phyloP scores from a whole-genome alignment of 2,329 filamentous ascomycete genomes.

The Hypomyces rosellus region DNA sequence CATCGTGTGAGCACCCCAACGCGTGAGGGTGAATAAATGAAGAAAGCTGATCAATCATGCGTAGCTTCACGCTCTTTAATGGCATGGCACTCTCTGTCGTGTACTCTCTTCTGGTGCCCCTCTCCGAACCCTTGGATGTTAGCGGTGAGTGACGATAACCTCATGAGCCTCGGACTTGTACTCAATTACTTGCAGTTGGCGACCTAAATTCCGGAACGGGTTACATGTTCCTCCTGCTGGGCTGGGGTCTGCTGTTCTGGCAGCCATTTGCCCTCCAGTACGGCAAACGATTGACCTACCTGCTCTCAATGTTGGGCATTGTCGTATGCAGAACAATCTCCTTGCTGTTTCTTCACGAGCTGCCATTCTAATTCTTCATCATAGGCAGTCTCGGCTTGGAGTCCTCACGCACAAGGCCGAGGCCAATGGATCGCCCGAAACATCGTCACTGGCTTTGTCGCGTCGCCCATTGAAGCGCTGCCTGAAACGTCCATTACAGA shows the following conservation, averaged over 20 bases:
- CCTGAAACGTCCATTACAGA: conserved; percentile 40
- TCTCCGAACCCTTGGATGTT: conserved; percentile 26
- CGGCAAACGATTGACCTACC: conserved; percentile 35
- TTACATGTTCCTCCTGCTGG: conserved; percentile 38
- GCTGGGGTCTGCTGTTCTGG: conserved; percentile 41
- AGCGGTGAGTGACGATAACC: conserved; percentile 12
- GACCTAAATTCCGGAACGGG: conserved; percentile 35
- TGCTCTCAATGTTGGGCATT: conserved; percentile 28
- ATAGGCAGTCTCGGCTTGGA: conserved; percentile 15
- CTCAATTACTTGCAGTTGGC: conserved; percentile 12
- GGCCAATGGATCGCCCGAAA: conserved; percentile 40
- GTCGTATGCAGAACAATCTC: conserved; percentile 17
- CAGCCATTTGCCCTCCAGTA: conserved; percentile 41
- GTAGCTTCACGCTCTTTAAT: conserved; percentile 32
- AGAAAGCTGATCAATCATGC: not conserved
- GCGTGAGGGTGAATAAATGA: not conserved
- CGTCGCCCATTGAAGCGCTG: conserved; percentile 39
- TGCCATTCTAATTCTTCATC: too few species aligned
- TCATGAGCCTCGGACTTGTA: not conserved
- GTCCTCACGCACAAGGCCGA: conserved; percentile 31
- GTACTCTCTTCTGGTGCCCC: conserved; percentile 33
- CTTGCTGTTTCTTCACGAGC: conserved; percentile 3
- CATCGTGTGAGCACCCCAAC: conserved; percentile 20
- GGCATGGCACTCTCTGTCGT: conserved; percentile 35
- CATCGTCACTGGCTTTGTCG: conserved; percentile 38